These are phyloP conservation scores for Suhomyces faveliae DNA, from an alignment of 805 yeast species.

Conservation along the genomic window DNA sequence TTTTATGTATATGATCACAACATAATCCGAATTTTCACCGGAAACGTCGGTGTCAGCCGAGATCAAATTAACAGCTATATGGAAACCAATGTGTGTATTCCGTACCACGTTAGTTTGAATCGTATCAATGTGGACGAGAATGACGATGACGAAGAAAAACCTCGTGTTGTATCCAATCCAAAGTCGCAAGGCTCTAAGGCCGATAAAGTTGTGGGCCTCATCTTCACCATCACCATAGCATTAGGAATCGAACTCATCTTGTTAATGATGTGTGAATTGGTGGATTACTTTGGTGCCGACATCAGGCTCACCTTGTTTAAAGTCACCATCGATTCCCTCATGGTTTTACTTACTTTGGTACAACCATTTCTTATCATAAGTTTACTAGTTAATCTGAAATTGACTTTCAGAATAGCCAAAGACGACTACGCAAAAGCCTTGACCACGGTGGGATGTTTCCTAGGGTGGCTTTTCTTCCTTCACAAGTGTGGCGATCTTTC, in stretches of 20 bases:
- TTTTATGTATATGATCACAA: conserved; percentile 22
- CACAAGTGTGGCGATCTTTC: conserved; percentile 35
- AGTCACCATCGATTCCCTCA: conserved; percentile 36
- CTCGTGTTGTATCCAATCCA: background rate
- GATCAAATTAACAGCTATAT: conserved; percentile 26
- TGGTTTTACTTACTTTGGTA: conserved; percentile 39
- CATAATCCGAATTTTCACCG: conserved; percentile 24
- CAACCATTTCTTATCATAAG: conserved; percentile 43
- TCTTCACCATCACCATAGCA: conserved; percentile 31
- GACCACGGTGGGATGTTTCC: conserved; percentile 12
- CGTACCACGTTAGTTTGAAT: conserved; percentile 14
- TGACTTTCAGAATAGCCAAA: conserved; percentile 16
- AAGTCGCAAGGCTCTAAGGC: background rate
- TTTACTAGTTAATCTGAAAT: conserved; percentile 27
- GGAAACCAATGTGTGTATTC: conserved; percentile 14
- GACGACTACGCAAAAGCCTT: background rate
- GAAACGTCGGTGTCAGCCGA: conserved; percentile 16
- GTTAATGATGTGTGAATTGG: conserved; percentile 38
- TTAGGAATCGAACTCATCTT: conserved; percentile 32
- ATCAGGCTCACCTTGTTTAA: conserved; percentile 36
- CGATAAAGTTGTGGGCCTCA: conserved; percentile 16
- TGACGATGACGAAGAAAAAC: conserved; percentile 8
- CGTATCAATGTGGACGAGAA: conserved; percentile 16
- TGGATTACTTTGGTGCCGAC: conserved; percentile 20
- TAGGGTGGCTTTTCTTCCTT: conserved; percentile 34